Evolutionary conservation across 352 stramenopile species (phyloP).

Genomic region (Pythium monospermum): DNA sequence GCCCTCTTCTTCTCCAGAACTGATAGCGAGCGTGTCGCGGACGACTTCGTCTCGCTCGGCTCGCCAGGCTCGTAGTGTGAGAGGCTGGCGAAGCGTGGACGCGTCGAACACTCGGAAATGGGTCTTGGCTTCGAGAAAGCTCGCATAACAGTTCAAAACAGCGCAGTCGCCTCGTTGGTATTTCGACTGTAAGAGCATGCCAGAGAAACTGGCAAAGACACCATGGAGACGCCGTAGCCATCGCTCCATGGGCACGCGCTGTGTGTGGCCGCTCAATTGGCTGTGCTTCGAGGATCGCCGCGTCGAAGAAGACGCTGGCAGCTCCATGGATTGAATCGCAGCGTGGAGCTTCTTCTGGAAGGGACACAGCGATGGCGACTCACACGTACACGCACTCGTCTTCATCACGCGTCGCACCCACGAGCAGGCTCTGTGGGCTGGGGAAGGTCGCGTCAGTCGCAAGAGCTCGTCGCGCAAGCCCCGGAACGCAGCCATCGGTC

Average conservation of each 20-base stretch:
- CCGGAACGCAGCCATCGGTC: constrained; percentile 51
- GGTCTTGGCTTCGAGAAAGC: constrained; percentile 40
- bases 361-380: constrained; percentile 25
- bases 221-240: constrained; percentile 40
- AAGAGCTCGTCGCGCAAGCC: constrained; percentile 42
- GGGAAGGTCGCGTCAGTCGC: constrained; percentile 5
- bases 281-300: constrained; percentile 15
- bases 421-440: neutral
- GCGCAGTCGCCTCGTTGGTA: constrained; percentile 32
- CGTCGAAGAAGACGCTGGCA: constrained; percentile 25
- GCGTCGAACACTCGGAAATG: constrained; percentile 36
- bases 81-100: constrained; percentile 32
- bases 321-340: constrained; percentile 31
- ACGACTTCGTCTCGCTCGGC: constrained; percentile 15
- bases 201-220: constrained; percentile 36
- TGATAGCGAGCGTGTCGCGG: constrained; percentile 3
- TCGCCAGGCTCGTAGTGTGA: constrained; percentile 47
- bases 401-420: constrained; percentile 20
- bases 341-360: constrained; percentile 40
- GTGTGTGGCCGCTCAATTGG: constrained; percentile 11
- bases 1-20: constrained; percentile 16
- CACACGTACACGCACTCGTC: constrained; percentile 28
- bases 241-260: constrained; percentile 31
- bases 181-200: constrained; percentile 30
- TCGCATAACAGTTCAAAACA: constrained; percentile 41